Base-by-base conservation (phyloP, 306 rosid species). In the Quercus dentata region DNA sequence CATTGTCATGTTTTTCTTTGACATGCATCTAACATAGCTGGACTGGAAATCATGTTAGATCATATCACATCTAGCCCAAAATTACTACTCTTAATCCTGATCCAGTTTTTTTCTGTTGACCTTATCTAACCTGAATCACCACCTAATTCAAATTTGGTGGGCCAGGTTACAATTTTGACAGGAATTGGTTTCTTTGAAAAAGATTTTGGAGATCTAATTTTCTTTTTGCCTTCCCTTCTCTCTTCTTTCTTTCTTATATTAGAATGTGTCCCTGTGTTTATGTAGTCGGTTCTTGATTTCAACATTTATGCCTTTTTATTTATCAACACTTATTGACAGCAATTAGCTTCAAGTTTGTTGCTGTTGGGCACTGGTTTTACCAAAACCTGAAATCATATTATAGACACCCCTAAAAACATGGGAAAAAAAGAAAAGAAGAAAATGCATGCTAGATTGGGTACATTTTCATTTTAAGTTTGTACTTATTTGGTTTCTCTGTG, bases 401-500 rank as follows among this genome's bases (percentile, higher is more conserved):
- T 33, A n/a, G 72, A 14, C 17, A 14, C 18, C 17, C 52, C 41
- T 64, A 64, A 17, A 28, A 30, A 28, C 31, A 63, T 63, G 69
- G 17, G 17, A 6, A 6, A 7, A 7, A 8, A 63, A 11, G 30
- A 28, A 27, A 67, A 19, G 25, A 19, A 35, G 71, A 58, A 5
- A 23, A 28, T 33, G 61, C 33, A 18, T 76, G 31, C 27, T 56
- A 49, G 35, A 49, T 30, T 74, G 51, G 73, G 62, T 46, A 71
- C 65, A 81, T 75, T 64, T 41, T 4, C 27, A 56, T 71, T 49
- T 49, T 69, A 35, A 76, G 28, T 44, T 64, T 74, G 17, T 57
- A 70, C 79, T 83, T 81, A 78, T 78, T 85, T 52, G 78, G 51
- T 79, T 83, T 55, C 54, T 46, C 56, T 21, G 8, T 49, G 49